Conservation (phyloP, 345 rosid species). For the Lagerstroemia speciosa region DNA sequence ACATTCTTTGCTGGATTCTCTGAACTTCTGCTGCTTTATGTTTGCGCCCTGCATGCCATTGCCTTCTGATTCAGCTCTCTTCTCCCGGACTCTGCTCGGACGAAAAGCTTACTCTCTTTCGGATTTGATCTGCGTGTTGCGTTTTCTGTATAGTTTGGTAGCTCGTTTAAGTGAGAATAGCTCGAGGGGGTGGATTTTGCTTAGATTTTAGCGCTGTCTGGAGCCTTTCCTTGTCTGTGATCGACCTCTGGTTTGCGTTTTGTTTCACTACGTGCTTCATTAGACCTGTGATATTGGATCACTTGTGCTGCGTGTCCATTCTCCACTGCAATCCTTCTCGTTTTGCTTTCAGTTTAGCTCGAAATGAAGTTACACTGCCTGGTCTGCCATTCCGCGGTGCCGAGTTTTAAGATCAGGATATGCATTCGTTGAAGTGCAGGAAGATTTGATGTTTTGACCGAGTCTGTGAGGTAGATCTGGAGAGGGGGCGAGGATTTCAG, state of each 20-base stretch:
- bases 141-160: constrained; percentile 1
- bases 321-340: no score
- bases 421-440: constrained; percentile 28
- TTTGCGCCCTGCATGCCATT: no score
- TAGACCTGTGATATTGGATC: background rate
- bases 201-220: no score
- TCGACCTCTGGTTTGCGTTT: background rate
- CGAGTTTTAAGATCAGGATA: background rate
- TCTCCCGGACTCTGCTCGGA: no score
- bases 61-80: no score
- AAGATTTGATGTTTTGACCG: constrained; percentile 56
- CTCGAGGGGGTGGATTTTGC: no score
- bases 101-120: background rate
- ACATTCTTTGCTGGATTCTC: background rate
- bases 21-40: no score
- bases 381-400: background rate
- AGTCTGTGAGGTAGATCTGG: constrained; percentile 46
- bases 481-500: constrained; percentile 16
- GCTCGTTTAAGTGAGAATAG: no score
- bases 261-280: background rate
- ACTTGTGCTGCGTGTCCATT: background rate
- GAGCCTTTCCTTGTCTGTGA: no score
- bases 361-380: background rate
- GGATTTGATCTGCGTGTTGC: constrained; percentile 3
- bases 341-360: background rate